phyloP scores from a whole-genome alignment of 192 early-diverging fungal genomes.

The Chytriomyces hyalinus region DNA sequence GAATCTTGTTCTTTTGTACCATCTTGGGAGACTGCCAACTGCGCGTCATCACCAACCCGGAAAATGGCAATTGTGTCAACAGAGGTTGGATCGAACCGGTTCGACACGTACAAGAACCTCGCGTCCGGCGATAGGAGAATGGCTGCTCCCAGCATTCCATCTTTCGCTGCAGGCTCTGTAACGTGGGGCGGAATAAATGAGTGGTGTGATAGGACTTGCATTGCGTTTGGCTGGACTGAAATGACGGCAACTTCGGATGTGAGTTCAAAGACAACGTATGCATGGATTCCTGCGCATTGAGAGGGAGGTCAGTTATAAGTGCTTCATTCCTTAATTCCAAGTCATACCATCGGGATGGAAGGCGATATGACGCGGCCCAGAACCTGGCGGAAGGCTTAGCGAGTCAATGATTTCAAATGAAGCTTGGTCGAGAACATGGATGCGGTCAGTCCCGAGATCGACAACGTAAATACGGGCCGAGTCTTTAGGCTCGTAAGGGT shows the following conservation, averaged over 20 bases:
- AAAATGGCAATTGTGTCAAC: conserved; percentile 13
- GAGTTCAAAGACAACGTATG: conserved; percentile 21
- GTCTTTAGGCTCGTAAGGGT: not conserved
- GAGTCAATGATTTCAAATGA: not conserved
- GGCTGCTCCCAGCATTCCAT: conserved; percentile 10
- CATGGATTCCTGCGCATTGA: not conserved
- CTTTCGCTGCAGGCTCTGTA: not conserved
- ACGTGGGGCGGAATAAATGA: not conserved
- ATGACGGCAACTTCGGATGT: conserved; percentile 11
- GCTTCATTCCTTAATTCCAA: not conserved
- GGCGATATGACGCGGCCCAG: conserved; percentile 17
- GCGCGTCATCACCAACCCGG: not conserved
- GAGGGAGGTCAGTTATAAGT: not conserved
- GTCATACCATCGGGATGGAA: conserved; percentile 18
- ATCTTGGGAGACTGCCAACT: not conserved
- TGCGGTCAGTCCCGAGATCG: conserved; percentile 15
- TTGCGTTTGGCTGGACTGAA: not conserved
- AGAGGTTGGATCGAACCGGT: not conserved
- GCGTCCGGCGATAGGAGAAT: conserved; percentile 6
- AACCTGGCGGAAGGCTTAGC: not conserved
- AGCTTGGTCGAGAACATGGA: not conserved
- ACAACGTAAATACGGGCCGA: conserved; percentile 1
- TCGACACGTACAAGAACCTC: conserved; percentile 19
- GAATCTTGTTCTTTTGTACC: too few relatives aligned
- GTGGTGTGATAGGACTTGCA: not conserved